Base-by-base conservation (phyloP, 2,329 filamentous ascomycete genomes). In the Parasarocladium wereldwijsianum region DNA sequence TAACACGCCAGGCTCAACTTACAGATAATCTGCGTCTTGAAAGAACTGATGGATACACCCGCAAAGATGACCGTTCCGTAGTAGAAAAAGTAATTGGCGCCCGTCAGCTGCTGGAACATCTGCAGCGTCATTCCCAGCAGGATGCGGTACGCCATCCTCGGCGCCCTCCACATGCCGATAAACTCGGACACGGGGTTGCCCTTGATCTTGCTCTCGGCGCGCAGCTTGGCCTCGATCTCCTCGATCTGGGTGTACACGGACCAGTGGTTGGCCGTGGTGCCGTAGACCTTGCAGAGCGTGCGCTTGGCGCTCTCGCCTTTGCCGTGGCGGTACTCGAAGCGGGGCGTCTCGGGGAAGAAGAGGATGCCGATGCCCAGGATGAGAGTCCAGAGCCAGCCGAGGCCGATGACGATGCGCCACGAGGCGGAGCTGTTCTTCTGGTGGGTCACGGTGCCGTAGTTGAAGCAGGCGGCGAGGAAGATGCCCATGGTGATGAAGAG, bases 401-500 rank as follows among this genome's bases (percentile, higher is more conserved):
- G 45, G 3, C 61, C 62, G 26, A 70, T 58, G 26, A 76, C 64
- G 29, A 77, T 63, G 24, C 72, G 60, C 74, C 74, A 80, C 16
- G 63, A 61, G 1, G 57, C 61, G 0, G 68, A 61, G 43, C 52
- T 61, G 24, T 47, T 6, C 9, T 41, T 43, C 4, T 51, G 52
- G 38, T 72, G 58, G 2, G 45, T 45, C 16, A 55, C 51, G 0
- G 74, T 79, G 19, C 70, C 73, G 34, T 63, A 77, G 46, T 79
- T 79, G 54, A 71, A 62, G 43, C 61, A 61, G 4, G 67, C 63
- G 8, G 66, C 63, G 3, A 63, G 51, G 50, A 66, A 72, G 41
- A 81, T 80, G 16, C 77, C 77, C 26, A 79, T 52, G 0, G 75
- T 81, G 49, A 82, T 78, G 52, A 80, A 75, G 4, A 82, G 60